Evolutionary conservation across 805 yeast genomes (phyloP).

Genomic region (Candida berthetii): DNA sequence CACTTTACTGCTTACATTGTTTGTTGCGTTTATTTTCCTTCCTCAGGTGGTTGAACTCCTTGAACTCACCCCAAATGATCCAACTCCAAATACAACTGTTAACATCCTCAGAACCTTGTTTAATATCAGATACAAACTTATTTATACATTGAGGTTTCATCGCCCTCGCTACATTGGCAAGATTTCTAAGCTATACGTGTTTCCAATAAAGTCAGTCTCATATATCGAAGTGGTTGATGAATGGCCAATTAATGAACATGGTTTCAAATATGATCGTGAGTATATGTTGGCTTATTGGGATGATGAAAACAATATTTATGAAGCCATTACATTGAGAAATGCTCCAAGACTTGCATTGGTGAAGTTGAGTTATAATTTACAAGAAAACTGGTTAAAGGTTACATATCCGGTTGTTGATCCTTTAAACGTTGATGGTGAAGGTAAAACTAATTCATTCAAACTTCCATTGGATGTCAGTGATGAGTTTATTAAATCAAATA

Average conservation of each 20-base stretch:
- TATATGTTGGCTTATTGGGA: constrained; percentile 16
- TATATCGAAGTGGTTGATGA: constrained; percentile 3
- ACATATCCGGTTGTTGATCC: constrained; percentile 7
- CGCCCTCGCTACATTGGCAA: constrained; percentile 5
- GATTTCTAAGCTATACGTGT: constrained; percentile 7
- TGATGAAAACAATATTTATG: constrained; percentile 5
- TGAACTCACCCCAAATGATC: neutral
- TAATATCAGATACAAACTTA: constrained; percentile 9
- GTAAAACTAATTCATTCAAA: constrained; percentile 6
- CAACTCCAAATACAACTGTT: neutral
- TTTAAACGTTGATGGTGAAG: neutral
- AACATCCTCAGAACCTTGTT: constrained; percentile 1
- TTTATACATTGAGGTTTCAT: constrained; percentile 4
- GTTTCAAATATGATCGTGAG: constrained; percentile 16
- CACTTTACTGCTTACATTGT: neutral
- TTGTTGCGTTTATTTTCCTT: neutral
- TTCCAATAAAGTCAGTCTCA: constrained; percentile 14
- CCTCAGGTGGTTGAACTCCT: neutral
- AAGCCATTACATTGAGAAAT: constrained; percentile 11
- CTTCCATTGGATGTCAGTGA: constrained; percentile 12
- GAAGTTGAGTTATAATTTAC: constrained; percentile 6
- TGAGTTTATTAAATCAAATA: constrained; percentile 10
- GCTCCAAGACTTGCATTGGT: constrained; percentile 11
- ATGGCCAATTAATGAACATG: constrained; percentile 16
- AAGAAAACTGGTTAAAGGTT: constrained; percentile 15